Evolutionary conservation across 2,329 filamentous ascomycete species (phyloP).

Genomic region (Dryadomyces quercus-mongolicae): DNA sequence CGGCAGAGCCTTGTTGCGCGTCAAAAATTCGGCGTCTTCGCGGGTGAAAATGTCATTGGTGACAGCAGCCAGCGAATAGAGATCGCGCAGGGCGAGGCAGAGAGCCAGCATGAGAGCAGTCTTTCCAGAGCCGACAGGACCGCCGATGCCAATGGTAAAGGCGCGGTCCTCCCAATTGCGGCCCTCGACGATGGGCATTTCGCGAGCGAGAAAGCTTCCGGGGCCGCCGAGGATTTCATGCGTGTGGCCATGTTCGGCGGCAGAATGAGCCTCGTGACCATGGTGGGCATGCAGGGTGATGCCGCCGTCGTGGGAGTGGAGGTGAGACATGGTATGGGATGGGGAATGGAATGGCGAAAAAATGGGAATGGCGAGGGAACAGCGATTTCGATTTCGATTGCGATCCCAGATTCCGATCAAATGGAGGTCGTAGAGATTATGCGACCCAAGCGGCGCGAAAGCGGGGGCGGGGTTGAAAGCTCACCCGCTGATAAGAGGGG

Average conservation of each 20-base stretch:
- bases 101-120: conserved; percentile 93
- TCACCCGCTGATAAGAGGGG: too few species aligned
- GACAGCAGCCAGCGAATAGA: conserved; percentile 82
- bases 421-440: too few species aligned
- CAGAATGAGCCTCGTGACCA: conserved; percentile 34
- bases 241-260: conserved; percentile 76
- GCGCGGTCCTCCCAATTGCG: conserved; percentile 79
- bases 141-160: conserved; percentile 96
- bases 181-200: conserved; percentile 88
- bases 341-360: too few species aligned
- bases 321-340: conserved; percentile 9
- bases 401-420: too few species aligned
- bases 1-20: conserved; percentile 70
- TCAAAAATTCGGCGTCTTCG: conserved; percentile 97
- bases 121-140: conserved; percentile 93
- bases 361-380: too few species aligned
- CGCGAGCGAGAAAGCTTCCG: conserved; percentile 76
- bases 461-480: too few species aligned
- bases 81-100: conserved; percentile 68
- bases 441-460: too few species aligned
- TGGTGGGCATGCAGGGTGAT: conserved; percentile 22
- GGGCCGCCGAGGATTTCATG: conserved; percentile 94
- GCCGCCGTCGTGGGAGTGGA: conserved; percentile 36
- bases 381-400: too few species aligned
- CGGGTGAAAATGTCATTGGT: conserved; percentile 99